Base-by-base conservation (phyloP, 495 filamentous ascomycete species). In the Tuber aestivum region DNA sequence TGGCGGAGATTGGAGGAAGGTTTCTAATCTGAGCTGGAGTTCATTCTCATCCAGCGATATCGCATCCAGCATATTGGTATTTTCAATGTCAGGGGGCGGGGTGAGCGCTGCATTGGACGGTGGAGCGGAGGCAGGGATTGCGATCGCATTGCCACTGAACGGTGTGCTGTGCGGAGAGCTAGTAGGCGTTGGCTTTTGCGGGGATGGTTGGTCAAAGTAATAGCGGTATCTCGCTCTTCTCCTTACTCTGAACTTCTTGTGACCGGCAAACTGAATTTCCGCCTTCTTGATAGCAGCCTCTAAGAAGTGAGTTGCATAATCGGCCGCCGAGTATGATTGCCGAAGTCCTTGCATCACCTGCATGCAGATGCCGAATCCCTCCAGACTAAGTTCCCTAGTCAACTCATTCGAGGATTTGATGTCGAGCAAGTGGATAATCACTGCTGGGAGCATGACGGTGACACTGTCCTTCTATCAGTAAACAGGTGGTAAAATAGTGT, bases 361-460 rank as follows among this genome's bases (percentile, higher is more conserved):
- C 91, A 95, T 94, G 85, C 93, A 95, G 81, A 93, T 88, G 81
- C 89, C 90, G 85, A 96, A 97, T 71, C 92, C 92, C 71, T 90
- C 88, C 70, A 92, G 86, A 74, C 91, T 92, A 45, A 89, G 85
- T 75, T 90, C 88, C 37, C 92, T 87, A 23, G 91, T 89, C 70
- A 88, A 89, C 27, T 88, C 88, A 75, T 92, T 88, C 68, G 87
- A 90, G 56, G 90, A 91, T 81, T 94, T 96, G 86, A 95, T 94
- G 81, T 96, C 93, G 4, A 97, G 88, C 32, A 97, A 87, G 81
- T 97, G 93, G 73, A 96, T 94, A 77, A 97, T 96, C 83, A 96
- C 92, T 20, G 94, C 93, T 3, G 94, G 94, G 7, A 97, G 89
- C 18, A 97, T 89, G 16, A 96, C 93, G 0, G 94, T 97, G 35